A percentile compares a stretch with the other conserved stretches of the same genome.
These are phyloP conservation scores for Talaromyces borbonicus DNA, from an alignment of 495 filamentous ascomycete species.

Conservation along the genomic window DNA sequence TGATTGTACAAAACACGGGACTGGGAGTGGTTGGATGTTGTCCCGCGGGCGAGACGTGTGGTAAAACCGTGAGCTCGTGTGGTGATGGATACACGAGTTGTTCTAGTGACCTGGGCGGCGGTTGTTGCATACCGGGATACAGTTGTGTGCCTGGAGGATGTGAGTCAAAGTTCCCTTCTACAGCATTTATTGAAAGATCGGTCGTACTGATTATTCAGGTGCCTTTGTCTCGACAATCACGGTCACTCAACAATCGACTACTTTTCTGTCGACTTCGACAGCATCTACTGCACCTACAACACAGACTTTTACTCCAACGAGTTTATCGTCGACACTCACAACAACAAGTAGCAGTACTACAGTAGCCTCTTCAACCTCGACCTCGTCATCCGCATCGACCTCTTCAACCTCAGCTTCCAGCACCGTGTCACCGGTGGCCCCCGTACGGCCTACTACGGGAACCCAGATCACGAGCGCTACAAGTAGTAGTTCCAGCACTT, in stretches of 20 bases:
- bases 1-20: slow-evolving; percentile 61
- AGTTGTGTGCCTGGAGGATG: slow-evolving; percentile 74
- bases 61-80: slow-evolving; percentile 54
- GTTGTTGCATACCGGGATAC: slow-evolving; percentile 80
- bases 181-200: slow-evolving; percentile 1
- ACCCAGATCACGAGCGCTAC: slow-evolving; percentile 17
- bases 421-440: slow-evolving; percentile 24
- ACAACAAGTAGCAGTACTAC: slow-evolving; percentile 16
- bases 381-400: slow-evolving; percentile 6
- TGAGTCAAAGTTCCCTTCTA: slow-evolving; percentile 35
- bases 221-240: slow-evolving; percentile 37
- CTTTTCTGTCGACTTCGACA: slow-evolving; percentile 29
- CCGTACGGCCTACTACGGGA: slow-evolving; percentile 42
- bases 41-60: slow-evolving; percentile 58
- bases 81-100: slow-evolving; percentile 57
- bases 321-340: slow-evolving; percentile 17
- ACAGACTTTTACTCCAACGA: slow-evolving; percentile 11
- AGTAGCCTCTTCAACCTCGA: slow-evolving; percentile 8
- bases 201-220: slow-evolving; percentile 19
- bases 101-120: slow-evolving; percentile 58
- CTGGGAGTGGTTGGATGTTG: slow-evolving; percentile 81
- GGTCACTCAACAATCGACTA: slow-evolving; percentile 35
- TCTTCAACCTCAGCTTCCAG: slow-evolving; percentile 16
- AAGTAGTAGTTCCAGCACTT: slow-evolving; percentile 29
- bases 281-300: slow-evolving; percentile 22